Evolutionary conservation across 495 filamentous ascomycete genomes (phyloP).

Genomic region (Hyphodiscus hymeniophilus): DNA sequence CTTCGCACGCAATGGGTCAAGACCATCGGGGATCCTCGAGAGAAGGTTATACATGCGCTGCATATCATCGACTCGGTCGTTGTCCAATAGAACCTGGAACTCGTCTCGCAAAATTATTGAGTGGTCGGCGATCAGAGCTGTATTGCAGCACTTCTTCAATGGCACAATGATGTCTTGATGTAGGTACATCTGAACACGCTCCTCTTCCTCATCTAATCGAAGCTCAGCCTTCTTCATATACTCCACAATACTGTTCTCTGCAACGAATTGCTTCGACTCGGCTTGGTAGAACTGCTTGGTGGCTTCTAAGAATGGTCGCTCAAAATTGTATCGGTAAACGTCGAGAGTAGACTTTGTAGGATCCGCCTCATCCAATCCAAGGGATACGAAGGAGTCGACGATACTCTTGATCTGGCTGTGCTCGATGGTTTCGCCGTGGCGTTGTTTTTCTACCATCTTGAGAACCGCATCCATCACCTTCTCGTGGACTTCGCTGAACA

Average conservation of each 20-base stretch:
- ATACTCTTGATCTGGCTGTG: conserved; percentile 95
- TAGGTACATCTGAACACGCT: conserved; percentile 85
- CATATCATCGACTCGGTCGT: conserved; percentile 90
- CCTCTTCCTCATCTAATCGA: conserved; percentile 88
- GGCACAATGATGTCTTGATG: conserved; percentile 78
- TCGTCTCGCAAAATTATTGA: conserved; percentile 79
- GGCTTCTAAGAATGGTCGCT: conserved; percentile 81
- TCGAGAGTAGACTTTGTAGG: conserved; percentile 89
- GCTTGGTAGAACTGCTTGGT: conserved; percentile 81
- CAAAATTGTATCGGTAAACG: conserved; percentile 87
- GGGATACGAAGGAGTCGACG: conserved; percentile 92
- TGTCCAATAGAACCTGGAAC: conserved; percentile 91
- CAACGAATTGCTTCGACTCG: conserved; percentile 88
- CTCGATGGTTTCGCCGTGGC: conserved; percentile 97
- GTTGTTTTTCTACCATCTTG: conserved; percentile 93
- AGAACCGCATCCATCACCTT: conserved; percentile 94
- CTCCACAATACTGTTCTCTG: conserved; percentile 95
- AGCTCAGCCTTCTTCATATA: conserved; percentile 99
- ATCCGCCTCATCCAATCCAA: conserved; percentile 91
- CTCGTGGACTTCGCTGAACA: conserved; percentile 73
- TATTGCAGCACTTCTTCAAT: conserved; percentile 80
- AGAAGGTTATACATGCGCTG: conserved; percentile 93
- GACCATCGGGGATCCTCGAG: conserved; percentile 80
- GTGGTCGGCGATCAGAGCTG: conserved; percentile 83
- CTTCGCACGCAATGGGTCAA: conserved; percentile 79